Evolutionary conservation across 352 stramenopile species (phyloP), one percentile per base, ranked within the genome.

Genomic region (Phytophthora ohioensis): DNA sequence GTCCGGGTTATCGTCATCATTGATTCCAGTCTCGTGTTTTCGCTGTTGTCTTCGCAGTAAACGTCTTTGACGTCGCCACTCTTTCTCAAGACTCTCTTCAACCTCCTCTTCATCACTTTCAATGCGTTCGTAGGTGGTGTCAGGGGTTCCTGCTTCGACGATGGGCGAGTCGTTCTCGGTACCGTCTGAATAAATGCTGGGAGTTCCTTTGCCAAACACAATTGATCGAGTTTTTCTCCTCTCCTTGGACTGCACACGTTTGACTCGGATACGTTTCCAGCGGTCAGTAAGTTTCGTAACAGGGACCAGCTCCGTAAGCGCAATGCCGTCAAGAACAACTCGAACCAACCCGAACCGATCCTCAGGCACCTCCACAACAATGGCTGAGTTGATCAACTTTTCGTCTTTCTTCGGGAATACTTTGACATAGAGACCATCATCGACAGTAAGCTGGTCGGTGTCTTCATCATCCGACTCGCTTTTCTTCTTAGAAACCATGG

Each of bases 391-490:
- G 5, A 91, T 68, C 1, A 91, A 13, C 11, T 71, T 61, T 11
- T 87, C 83, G 21, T 59, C 64, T 61, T 87, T 88, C 17, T 69
- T 59, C 3, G 83, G 85, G 9, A 80, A 81, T 10, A 88, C 53
- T 32, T 93, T 93, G 36, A 91, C 77, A 38, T 90, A 91, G 3
- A 93, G 67, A 6, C 85, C 85, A 30, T 85, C 80, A 2, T 72
- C 39, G 9, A 73, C 58, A 2, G 67, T 82, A 21, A 84, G 42
- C 15, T 60, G 5, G 12, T 59, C 34, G 13, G 30, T n/a, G 36
- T 32, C 10, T 13, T 57, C 35, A n/a, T 64, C 47, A 15, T 42
- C 54, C 5, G 46, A 71, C 8, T 53, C 39, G 12, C 5, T 34
- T 21, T 63, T 27, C 7, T 13, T 30, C 7, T 46, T n/a, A 66